A percentile compares a stretch with the other conserved stretches of the same genome.
Conservation (phyloP, 495 filamentous ascomycete species). For the Astrothelium subdiscretum region DNA sequence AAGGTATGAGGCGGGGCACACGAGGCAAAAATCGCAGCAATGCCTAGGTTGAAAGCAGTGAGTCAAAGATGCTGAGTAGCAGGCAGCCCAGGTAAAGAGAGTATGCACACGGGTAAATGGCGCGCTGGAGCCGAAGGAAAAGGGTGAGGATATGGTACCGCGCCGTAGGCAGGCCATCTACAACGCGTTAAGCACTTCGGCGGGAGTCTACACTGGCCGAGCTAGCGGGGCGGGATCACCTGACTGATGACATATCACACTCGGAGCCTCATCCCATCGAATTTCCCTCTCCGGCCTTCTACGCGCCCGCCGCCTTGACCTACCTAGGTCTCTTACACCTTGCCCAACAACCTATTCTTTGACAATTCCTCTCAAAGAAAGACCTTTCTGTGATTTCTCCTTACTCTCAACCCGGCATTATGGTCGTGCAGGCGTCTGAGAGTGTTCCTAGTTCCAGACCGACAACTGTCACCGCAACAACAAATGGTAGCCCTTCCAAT, state of each 20-base stretch:
- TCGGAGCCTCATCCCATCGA: not conserved
- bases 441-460: not conserved
- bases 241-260: not conserved
- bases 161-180: not conserved
- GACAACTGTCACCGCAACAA: constrained; percentile 1
- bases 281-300: not conserved
- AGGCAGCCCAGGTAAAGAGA: not conserved
- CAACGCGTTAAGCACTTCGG: not conserved
- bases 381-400: not conserved
- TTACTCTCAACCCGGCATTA: not conserved
- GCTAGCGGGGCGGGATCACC: not conserved
- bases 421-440: not conserved
- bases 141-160: not conserved
- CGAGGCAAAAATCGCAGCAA: not conserved
- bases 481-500: not conserved
- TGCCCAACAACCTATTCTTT: not conserved
- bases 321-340: not conserved
- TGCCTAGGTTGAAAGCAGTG: not conserved
- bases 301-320: not conserved
- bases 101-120: not conserved
- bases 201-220: not conserved
- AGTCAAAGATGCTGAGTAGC: not conserved
- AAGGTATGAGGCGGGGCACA: not conserved
- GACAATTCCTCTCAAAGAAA: not conserved
- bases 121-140: not conserved